Conservation (phyloP, 352 stramenopile genomes). For the Peronospora farinosa region DNA sequence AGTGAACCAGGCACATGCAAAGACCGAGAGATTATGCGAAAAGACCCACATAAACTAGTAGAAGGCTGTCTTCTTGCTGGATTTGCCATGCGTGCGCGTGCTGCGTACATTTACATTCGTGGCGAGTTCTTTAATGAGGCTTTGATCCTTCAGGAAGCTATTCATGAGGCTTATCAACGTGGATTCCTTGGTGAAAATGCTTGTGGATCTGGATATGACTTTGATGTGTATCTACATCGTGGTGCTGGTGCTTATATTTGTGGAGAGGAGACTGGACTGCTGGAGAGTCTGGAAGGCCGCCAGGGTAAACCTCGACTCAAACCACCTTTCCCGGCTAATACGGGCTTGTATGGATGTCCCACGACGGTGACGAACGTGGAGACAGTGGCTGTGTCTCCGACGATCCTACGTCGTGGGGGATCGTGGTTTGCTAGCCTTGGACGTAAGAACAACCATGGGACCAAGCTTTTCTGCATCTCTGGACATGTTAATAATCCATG, state of each 20-base stretch:
- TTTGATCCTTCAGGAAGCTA: conserved; percentile 96
- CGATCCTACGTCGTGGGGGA: conserved; percentile 94
- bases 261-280: conserved; percentile 97
- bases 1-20: conserved; percentile 99
- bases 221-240: conserved; percentile 98
- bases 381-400: conserved; percentile 96
- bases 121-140: conserved; percentile 99
- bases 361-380: conserved; percentile 99
- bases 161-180: conserved; percentile 97
- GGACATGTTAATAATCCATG: conserved; percentile 99
- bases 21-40: conserved; percentile 99
- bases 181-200: conserved; percentile 96
- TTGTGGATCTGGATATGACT: conserved; percentile 98
- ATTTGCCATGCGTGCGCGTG: conserved; percentile 97
- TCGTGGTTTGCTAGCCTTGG: conserved; percentile 96
- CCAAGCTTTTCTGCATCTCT: conserved; percentile 99
- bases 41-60: conserved; percentile 99
- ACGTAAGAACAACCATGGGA: conserved; percentile 97
- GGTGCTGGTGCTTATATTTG: conserved; percentile 99
- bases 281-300: conserved; percentile 96
- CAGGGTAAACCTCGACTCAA: conserved; percentile 98
- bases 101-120: conserved; percentile 99
- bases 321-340: conserved; percentile 98
- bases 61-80: conserved; percentile 97
- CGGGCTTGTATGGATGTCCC: conserved; percentile 98